Evolutionary conservation across 257 asterid genomes (phyloP).

Genomic region (Anisodus tanguticus): DNA sequence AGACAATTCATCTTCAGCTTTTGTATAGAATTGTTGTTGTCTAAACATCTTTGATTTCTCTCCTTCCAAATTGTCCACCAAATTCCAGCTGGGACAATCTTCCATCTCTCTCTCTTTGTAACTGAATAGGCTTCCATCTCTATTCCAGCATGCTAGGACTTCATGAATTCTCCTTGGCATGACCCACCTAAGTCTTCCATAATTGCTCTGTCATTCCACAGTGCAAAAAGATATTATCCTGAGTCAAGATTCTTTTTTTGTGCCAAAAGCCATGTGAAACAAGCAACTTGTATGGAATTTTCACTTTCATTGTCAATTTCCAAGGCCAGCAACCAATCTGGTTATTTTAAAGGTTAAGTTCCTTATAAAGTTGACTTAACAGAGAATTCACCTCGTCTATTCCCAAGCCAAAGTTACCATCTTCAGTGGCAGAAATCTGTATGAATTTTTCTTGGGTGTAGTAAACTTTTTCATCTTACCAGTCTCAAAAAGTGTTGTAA

Average conservation of each 20-base stretch:
- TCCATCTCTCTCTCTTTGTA: not conserved
- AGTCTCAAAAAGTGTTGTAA: not conserved
- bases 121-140: not conserved
- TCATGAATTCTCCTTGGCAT: conserved; percentile 14
- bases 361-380: not conserved
- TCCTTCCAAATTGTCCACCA: conserved; percentile 13
- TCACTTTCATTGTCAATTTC: not conserved
- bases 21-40: not conserved
- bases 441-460: not conserved
- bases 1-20: not conserved
- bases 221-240: not conserved
- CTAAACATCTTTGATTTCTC: not conserved
- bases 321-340: not conserved
- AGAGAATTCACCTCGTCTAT: not conserved
- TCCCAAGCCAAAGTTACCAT: not conserved
- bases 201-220: not conserved
- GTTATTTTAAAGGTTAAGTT: not conserved
- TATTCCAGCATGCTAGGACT: not conserved
- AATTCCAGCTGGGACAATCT: not conserved
- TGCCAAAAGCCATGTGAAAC: not conserved
- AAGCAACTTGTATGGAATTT: conserved; percentile 2
- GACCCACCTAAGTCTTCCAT: not conserved
- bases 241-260: not conserved
- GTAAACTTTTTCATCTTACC: not conserved
- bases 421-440: not conserved